Conservation (phyloP, 75 land plant species). For the Selaginella tamariscina region DNA sequence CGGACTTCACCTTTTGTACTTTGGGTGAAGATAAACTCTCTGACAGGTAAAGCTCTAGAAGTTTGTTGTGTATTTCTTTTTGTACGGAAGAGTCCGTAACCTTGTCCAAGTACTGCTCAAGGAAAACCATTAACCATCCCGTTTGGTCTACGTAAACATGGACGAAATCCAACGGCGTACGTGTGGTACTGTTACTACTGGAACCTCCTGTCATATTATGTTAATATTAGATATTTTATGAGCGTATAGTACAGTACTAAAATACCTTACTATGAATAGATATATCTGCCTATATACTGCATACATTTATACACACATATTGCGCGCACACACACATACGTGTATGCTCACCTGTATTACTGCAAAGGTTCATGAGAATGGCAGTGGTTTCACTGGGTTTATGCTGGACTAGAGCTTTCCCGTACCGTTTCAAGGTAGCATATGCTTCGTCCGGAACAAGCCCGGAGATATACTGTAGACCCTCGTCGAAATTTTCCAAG, state of each 20-base stretch:
- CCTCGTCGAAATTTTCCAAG: constrained; percentile 78
- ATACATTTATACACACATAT: no score
- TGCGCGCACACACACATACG: no score
- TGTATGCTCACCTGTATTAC: constrained; percentile 22
- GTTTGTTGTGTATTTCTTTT: constrained; percentile 79
- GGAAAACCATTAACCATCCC: constrained; percentile 59
- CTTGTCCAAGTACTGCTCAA: constrained; percentile 61
- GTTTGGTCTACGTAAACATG: constrained; percentile 84
- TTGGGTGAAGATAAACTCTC: constrained; percentile 45
- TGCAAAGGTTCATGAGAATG: constrained; percentile 66
- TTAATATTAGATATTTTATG: no score
- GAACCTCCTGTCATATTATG: no score
- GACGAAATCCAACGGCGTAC: constrained; percentile 82
- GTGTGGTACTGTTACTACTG: constrained; percentile 10
- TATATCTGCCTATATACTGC: no score
- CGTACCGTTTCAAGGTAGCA: constrained; percentile 80
- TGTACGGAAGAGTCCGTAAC: constrained; percentile 73
- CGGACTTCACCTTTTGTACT: constrained; percentile 1
- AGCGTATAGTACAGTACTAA: no score
- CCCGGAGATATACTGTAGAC: constrained; percentile 65
- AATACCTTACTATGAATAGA: no score
- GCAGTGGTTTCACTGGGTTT: constrained; percentile 69
- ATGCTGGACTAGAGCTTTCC: constrained; percentile 80
- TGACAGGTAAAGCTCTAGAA: constrained; percentile 82
- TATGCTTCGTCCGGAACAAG: constrained; percentile 71